Percentiles rank a stretch among this genome's conserved stretches.
Evolutionary conservation across 2,329 filamentous ascomycete species (phyloP).

Genomic region (Aureobasidium lini): DNA sequence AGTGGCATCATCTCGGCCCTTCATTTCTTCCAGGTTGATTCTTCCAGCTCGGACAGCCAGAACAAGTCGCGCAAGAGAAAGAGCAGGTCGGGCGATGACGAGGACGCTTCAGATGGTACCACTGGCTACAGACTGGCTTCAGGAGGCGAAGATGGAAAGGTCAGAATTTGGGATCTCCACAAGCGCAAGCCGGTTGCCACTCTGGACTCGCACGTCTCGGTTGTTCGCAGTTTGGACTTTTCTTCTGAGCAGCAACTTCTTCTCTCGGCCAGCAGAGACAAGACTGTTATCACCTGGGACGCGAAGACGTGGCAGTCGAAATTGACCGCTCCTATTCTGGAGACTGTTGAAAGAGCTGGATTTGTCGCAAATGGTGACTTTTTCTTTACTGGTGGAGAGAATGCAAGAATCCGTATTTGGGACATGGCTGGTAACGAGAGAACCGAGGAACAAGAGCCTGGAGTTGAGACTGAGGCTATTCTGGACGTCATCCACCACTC

Average conservation of each 20-base stretch:
- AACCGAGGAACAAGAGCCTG: constrained; percentile 61
- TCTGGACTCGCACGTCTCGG: constrained; percentile 87
- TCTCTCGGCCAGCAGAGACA: constrained; percentile 81
- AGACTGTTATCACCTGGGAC: constrained; percentile 91
- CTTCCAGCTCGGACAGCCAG: constrained; percentile 16
- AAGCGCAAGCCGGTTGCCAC: constrained; percentile 70
- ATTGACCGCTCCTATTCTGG: constrained; percentile 74
- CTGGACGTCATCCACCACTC: constrained; percentile 62
- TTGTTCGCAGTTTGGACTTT: constrained; percentile 82
- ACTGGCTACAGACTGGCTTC: constrained; percentile 74
- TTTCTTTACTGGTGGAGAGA: constrained; percentile 78
- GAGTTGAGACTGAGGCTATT: constrained; percentile 58
- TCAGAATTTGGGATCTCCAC: constrained; percentile 85
- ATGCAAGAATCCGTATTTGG: constrained; percentile 79
- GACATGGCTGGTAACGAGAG: constrained; percentile 69
- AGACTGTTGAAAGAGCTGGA: constrained; percentile 75
- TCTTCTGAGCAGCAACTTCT: constrained; percentile 66
- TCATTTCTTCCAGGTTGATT: constrained; percentile 68
- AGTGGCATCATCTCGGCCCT: constrained; percentile 86
- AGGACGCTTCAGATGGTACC: constrained; percentile 44
- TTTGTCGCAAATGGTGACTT: constrained; percentile 65
- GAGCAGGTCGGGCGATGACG: constrained; percentile 40
- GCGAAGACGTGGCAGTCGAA: constrained; percentile 73
- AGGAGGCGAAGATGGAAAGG: constrained; percentile 87
- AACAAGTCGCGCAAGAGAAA: constrained; percentile 37